Evolutionary conservation across 2,329 filamentous ascomycete genomes (phyloP).

Genomic region (Botrytis galanthina): DNA sequence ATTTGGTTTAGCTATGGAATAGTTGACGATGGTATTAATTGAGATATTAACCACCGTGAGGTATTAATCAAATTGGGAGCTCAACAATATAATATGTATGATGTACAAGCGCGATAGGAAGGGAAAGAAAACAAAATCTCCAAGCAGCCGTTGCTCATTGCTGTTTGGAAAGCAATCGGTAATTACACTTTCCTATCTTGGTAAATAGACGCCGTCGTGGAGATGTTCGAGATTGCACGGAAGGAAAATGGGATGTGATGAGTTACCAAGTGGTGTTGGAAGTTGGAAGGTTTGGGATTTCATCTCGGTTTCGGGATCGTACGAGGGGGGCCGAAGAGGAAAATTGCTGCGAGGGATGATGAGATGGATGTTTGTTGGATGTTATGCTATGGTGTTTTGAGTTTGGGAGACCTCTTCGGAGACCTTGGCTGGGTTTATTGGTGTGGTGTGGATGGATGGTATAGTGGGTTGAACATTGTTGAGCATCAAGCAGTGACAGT

Average conservation of each 20-base stretch:
- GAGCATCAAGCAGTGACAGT: neutral
- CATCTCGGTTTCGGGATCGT: neutral
- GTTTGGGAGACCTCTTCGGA: neutral
- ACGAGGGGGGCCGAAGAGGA: neutral
- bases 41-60: neutral
- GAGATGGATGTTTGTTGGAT: neutral
- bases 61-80: neutral
- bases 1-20: no score
- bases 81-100: neutral
- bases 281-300: neutral
- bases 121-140: no score
- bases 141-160: neutral
- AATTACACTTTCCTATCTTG: neutral
- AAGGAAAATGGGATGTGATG: constrained; percentile 1
- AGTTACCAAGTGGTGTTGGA: neutral
- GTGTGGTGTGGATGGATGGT: no score
- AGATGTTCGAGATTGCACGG: neutral
- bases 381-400: no score
- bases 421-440: neutral
- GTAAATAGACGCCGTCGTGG: neutral
- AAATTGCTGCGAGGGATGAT: neutral
- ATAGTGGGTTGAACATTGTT: neutral
- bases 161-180: neutral
- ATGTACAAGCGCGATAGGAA: neutral
- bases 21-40: neutral